These are phyloP conservation scores for Testicularia cyperi DNA, from an alignment of 1,284 basidiomycete genomes.

Conservation along the genomic window DNA sequence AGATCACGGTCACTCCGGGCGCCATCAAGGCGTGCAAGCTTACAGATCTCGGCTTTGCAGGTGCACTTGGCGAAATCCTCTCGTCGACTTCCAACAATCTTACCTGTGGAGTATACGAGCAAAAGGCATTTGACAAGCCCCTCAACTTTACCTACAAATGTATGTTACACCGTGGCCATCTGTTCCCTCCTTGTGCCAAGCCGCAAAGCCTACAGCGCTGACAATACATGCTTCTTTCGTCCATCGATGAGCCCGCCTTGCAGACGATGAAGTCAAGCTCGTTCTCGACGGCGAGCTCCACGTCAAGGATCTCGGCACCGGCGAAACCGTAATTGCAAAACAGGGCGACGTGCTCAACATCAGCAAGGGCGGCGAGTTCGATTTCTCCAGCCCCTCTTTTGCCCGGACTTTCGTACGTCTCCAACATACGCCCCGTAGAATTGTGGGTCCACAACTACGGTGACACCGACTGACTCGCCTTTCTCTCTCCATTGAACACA, in stretches of 20 bases:
- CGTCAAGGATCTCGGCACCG: slow-evolving; percentile 12
- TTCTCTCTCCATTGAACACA: too few relatives aligned
- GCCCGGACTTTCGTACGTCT: slow-evolving; percentile 10
- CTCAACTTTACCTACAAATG: slow-evolving; percentile 1
- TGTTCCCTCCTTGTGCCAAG: too few relatives aligned
- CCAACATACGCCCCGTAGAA: too few relatives aligned
- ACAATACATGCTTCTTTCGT: too few relatives aligned
- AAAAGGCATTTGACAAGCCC: slow-evolving; percentile 9
- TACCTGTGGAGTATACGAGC: slow-evolving; percentile 10
- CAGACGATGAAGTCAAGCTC: slow-evolving; percentile 20
- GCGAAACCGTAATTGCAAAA: slow-evolving; percentile 6
- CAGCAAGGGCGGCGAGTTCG: slow-evolving; percentile 15
- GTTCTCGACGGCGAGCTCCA: slow-evolving; percentile 23
- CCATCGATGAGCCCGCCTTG: too few relatives aligned
- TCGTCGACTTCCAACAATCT: slow-evolving; percentile 2
- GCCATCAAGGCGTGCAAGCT: slow-evolving; percentile 4
- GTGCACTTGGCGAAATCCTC: slow-evolving; percentile 13
- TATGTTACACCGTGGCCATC: too few relatives aligned
- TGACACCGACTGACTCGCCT: too few relatives aligned
- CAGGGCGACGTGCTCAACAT: slow-evolving; percentile 18
- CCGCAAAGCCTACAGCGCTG: too few relatives aligned
- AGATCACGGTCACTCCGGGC: slow-evolving; percentile 1
- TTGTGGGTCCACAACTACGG: too few relatives aligned
- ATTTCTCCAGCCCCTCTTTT: slow-evolving; percentile 7
- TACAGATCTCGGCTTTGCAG: slow-evolving; percentile 12